phyloP scores from a whole-genome alignment of 441 rosid species.

The Omphalea diandra region DNA sequence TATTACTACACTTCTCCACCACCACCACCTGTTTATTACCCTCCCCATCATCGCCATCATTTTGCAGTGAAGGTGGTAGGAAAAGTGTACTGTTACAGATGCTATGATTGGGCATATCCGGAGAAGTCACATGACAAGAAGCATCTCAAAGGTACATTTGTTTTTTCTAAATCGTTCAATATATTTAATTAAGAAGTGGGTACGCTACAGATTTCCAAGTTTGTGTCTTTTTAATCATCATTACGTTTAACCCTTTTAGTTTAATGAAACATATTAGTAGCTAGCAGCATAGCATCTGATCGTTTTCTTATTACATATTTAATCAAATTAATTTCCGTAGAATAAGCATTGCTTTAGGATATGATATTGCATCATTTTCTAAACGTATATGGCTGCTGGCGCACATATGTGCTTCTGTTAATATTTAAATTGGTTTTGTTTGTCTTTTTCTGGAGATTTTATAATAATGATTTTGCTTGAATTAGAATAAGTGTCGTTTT shows the following conservation, averaged over 20 bases:
- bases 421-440: background rate
- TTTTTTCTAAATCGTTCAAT: background rate
- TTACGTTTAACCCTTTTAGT: background rate
- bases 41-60: slow-evolving; percentile 41
- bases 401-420: background rate
- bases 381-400: background rate
- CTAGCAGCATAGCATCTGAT: no score
- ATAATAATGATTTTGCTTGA: background rate
- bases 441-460: background rate
- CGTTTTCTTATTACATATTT: no score
- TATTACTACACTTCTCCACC: slow-evolving; percentile 39
- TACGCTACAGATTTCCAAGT: background rate
- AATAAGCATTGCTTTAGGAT: background rate
- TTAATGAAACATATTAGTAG: no score
- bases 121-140: slow-evolving; percentile 80
- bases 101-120: slow-evolving; percentile 79
- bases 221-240: background rate
- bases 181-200: no score
- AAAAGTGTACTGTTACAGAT: slow-evolving; percentile 82
- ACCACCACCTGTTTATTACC: slow-evolving; percentile 19
- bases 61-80: slow-evolving; percentile 76
- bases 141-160: slow-evolving; percentile 72
- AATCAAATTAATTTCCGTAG: background rate
- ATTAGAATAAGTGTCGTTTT: no score
- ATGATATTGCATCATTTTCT: background rate